Percentiles rank a stretch among this genome's conserved stretches.
phyloP scores from a whole-genome alignment of 2,329 filamentous ascomycete species.

The Ceratocystis alfenasii region DNA sequence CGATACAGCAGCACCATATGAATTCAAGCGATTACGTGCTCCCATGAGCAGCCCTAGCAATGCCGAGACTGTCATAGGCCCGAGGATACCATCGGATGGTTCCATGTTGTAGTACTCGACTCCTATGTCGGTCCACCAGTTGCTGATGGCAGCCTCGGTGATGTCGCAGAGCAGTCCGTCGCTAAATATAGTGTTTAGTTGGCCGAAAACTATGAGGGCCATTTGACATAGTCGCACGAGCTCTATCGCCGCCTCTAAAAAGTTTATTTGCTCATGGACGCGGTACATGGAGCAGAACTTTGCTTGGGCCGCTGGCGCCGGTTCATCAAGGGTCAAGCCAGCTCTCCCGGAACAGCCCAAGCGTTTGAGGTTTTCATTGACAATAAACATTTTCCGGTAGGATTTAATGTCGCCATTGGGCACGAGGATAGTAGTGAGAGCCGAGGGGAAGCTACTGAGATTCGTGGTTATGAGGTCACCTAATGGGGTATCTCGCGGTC shows the following conservation, averaged over 20 bases:
- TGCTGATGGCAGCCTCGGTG: constrained; percentile 76
- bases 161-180: constrained; percentile 89
- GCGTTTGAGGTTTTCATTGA: constrained; percentile 89
- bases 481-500: constrained; percentile 66
- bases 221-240: constrained; percentile 85
- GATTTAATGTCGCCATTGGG: constrained; percentile 74
- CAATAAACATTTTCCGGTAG: constrained; percentile 73
- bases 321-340: constrained; percentile 66
- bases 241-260: constrained; percentile 70
- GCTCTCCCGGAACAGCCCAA: constrained; percentile 83
- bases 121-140: constrained; percentile 95
- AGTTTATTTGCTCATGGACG: constrained; percentile 67
- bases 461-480: constrained; percentile 92
- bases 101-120: constrained; percentile 86
- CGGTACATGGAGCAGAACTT: constrained; percentile 89
- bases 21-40: constrained; percentile 76
- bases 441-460: constrained; percentile 80
- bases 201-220: constrained; percentile 76
- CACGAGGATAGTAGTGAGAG: constrained; percentile 80
- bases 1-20: constrained; percentile 66
- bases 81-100: constrained; percentile 82
- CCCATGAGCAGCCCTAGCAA: constrained; percentile 81
- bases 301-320: constrained; percentile 68
- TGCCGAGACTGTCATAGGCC: constrained; percentile 81
- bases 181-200: constrained; percentile 75